Evolutionary conservation across 495 filamentous ascomycete genomes (phyloP).

Genomic region (Aspergillus mulundensis): DNA sequence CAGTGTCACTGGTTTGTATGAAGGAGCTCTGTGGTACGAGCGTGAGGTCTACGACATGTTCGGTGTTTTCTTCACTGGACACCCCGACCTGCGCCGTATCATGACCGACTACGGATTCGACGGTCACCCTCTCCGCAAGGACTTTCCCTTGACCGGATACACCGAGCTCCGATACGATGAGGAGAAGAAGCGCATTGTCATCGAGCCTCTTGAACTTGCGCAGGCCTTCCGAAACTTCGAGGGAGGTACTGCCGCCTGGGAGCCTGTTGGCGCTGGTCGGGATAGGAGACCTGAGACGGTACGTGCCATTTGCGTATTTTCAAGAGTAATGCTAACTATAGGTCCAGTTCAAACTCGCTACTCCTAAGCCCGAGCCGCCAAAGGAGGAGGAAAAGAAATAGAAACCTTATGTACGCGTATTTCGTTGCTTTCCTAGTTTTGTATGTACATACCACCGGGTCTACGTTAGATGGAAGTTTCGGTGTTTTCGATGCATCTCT

Average conservation of each 20-base stretch:
- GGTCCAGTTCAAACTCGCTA: conserved; percentile 80
- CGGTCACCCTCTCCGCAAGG: conserved; percentile 94
- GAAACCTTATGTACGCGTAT: conserved; percentile 40
- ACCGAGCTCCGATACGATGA: conserved; percentile 98
- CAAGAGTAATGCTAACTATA: conserved; percentile 1
- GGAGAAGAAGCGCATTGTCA: conserved; percentile 99
- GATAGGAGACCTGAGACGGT: conserved; percentile 77
- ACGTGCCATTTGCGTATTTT: conserved; percentile 13
- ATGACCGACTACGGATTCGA: conserved; percentile 99
- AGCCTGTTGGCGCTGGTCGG: conserved; percentile 80
- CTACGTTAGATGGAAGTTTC: conserved; percentile 30
- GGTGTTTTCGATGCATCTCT: conserved; percentile 5
- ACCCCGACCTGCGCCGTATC: conserved; percentile 95
- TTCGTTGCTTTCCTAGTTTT: conserved; percentile 26
- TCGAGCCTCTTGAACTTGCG: conserved; percentile 93
- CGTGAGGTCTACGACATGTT: conserved; percentile 97
- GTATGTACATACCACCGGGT: conserved; percentile 42
- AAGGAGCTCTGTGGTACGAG: conserved; percentile 99
- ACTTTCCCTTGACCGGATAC: conserved; percentile 97
- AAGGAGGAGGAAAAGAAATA: conserved; percentile 95
- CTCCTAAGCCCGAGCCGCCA: conserved; percentile 80
- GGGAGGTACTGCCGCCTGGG: conserved; percentile 69
- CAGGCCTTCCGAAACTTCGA: conserved; percentile 99
- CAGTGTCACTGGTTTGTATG: conserved; percentile 76
- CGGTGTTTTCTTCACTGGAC: conserved; percentile 91